Conservation (phyloP, 2,329 filamentous ascomycete genomes). For the Sporothrix mexicana region DNA sequence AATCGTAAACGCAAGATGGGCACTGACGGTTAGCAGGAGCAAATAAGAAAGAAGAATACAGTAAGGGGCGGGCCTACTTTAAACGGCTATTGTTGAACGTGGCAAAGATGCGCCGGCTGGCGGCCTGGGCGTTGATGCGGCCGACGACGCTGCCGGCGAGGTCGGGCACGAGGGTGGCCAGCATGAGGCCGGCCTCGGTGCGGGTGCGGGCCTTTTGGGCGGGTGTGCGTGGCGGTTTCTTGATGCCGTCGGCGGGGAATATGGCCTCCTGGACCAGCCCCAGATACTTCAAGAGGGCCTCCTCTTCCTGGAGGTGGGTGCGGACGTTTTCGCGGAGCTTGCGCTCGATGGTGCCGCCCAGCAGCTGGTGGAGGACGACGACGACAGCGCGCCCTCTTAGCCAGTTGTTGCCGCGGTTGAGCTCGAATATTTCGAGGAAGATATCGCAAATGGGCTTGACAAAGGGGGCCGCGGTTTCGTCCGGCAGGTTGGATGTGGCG, state of each 20-base stretch:
- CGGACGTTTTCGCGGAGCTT: conserved; percentile 88
- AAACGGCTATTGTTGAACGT: conserved; percentile 88
- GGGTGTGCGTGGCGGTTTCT: conserved; percentile 62
- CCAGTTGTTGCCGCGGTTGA: conserved; percentile 97
- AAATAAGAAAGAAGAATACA: not conserved
- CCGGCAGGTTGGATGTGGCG: conserved; percentile 70
- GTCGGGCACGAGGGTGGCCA: conserved; percentile 89
- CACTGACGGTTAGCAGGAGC: conserved; percentile 49
- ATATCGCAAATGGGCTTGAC: conserved; percentile 98
- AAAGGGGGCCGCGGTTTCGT: conserved; percentile 70
- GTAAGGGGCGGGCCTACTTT: conserved; percentile 67
- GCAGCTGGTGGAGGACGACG: conserved; percentile 91
- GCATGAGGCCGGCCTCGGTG: conserved; percentile 85
- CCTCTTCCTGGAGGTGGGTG: conserved; percentile 77
- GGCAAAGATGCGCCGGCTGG: conserved; percentile 85
- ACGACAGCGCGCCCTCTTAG: conserved; percentile 93
- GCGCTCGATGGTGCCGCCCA: conserved; percentile 94
- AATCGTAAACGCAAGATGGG: conserved; percentile 72
- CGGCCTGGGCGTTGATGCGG: conserved; percentile 85
- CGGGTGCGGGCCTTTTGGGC: conserved; percentile 80
- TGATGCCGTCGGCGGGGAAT: conserved; percentile 55
- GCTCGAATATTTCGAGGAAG: conserved; percentile 92
- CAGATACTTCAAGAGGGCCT: conserved; percentile 78
- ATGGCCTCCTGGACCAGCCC: conserved; percentile 73
- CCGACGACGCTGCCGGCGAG: conserved; percentile 92